Percentiles rank a stretch among this genome's conserved stretches.
Evolutionary conservation across 352 stramenopile species (phyloP).

Genomic region (Phytophthora sp.): DNA sequence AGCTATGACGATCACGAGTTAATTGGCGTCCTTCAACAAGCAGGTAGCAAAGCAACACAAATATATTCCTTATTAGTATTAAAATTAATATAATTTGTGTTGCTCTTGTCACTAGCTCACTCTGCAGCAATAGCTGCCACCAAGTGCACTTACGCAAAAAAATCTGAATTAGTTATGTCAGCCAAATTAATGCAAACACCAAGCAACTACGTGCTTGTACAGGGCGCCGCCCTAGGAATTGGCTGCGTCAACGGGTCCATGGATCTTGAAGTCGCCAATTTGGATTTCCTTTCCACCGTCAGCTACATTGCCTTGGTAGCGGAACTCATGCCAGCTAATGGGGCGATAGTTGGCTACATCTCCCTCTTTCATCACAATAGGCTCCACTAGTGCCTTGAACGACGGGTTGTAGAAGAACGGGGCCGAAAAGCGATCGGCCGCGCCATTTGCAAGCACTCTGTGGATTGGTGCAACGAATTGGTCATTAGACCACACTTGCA

Average conservation of each 20-base stretch:
- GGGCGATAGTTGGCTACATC: conserved; percentile 67
- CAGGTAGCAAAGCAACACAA: too few relatives aligned
- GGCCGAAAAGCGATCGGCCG: conserved; percentile 41
- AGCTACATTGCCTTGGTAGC: conserved; percentile 87
- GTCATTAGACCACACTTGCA: conserved; percentile 63
- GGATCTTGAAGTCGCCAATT: conserved; percentile 77
- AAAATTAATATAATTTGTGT: too few relatives aligned
- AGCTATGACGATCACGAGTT: too few relatives aligned
- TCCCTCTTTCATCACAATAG: conserved; percentile 52
- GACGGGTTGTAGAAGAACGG: conserved; percentile 66
- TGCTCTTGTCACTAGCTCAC: too few relatives aligned
- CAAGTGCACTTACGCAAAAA: too few relatives aligned
- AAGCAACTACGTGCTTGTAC: too few relatives aligned
- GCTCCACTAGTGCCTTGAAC: conserved; percentile 64
- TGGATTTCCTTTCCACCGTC: conserved; percentile 94
- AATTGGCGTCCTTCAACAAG: too few relatives aligned
- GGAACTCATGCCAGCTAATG: conserved; percentile 88
- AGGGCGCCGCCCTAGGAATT: too few relatives aligned
- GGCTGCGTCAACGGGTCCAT: conserved; percentile 11
- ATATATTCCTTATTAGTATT: too few relatives aligned
- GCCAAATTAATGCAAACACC: too few relatives aligned
- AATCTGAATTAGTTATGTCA: too few relatives aligned
- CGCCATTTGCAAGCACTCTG: conserved; percentile 43
- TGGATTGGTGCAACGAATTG: conserved; percentile 56
- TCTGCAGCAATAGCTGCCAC: too few relatives aligned